Percentiles rank a stretch among this genome's conserved stretches.
Evolutionary conservation across 2,329 filamentous ascomycete genomes (phyloP).

Genomic region (Botrytis byssoidea): DNA sequence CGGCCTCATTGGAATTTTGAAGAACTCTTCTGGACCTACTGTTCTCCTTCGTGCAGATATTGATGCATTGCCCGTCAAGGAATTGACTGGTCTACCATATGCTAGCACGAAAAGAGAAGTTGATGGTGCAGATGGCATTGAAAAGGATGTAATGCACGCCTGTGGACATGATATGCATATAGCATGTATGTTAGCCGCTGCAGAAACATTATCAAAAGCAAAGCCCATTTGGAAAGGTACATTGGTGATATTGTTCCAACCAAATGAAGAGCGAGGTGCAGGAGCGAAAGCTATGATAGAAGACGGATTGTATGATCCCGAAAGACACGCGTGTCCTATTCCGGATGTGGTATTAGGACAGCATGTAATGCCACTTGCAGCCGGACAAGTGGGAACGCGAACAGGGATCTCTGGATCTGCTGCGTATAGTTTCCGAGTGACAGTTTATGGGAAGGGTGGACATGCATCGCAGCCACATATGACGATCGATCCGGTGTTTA

Average conservation of each 20-base stretch:
- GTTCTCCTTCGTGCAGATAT: conserved; percentile 61
- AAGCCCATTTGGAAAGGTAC: conserved; percentile 58
- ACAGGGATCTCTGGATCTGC: conserved; percentile 41
- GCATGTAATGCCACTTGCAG: conserved; percentile 48
- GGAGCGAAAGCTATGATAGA: conserved; percentile 65
- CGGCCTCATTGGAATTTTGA: conserved; percentile 55
- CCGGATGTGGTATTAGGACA: conserved; percentile 56
- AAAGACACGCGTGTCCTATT: conserved; percentile 46
- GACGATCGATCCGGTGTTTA: conserved; percentile 48
- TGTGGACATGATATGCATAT: conserved; percentile 69
- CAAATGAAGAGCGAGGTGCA: conserved; percentile 56
- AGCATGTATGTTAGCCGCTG: conserved; percentile 54
- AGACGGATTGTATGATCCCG: conserved; percentile 52
- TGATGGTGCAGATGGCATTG: conserved; percentile 45
- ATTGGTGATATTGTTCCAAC: conserved; percentile 65
- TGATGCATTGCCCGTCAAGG: conserved; percentile 58
- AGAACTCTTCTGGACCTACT: conserved; percentile 54
- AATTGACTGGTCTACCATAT: conserved; percentile 55
- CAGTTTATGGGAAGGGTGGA: conserved; percentile 45
- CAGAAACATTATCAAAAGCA: conserved; percentile 47
- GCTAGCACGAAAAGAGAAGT: conserved; percentile 45
- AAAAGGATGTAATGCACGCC: conserved; percentile 63
- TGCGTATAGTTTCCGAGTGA: conserved; percentile 42
- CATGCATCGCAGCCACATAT: conserved; percentile 46
- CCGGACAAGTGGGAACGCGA: conserved; percentile 40